Evolutionary conservation across 2,329 filamentous ascomycete genomes (phyloP).

Genomic region (Podosphaera aphanis): DNA sequence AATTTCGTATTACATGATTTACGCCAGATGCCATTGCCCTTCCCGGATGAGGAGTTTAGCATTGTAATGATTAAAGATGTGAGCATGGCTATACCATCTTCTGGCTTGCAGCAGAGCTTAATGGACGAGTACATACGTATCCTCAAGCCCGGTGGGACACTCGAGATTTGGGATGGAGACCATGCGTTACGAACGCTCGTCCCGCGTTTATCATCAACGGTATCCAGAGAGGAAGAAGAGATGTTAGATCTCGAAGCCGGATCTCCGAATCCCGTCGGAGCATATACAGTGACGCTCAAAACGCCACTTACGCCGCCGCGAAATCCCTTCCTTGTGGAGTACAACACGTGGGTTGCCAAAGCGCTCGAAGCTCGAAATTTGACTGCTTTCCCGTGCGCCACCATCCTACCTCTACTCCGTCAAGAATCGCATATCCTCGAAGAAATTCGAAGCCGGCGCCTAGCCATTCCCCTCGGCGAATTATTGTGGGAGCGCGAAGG

Average conservation of each 20-base stretch:
- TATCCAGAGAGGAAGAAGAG: slow-evolving; percentile 15
- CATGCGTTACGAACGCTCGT: slow-evolving; percentile 62
- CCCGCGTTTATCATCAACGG: slow-evolving; percentile 37
- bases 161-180: slow-evolving; percentile 84
- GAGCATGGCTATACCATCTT: slow-evolving; percentile 38
- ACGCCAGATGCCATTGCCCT: slow-evolving; percentile 51
- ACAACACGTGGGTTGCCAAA: slow-evolving; percentile 60
- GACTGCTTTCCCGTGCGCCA: slow-evolving; percentile 52
- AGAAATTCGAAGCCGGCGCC: slow-evolving; percentile 46
- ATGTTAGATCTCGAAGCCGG: slow-evolving; percentile 33
- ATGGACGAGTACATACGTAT: slow-evolving; percentile 57
- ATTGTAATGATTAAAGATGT: slow-evolving; percentile 75
- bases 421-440: slow-evolving; percentile 53
- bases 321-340: slow-evolving; percentile 62
- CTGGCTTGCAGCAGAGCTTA: slow-evolving; percentile 27
- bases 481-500: slow-evolving; percentile 70
- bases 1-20: slow-evolving; percentile 74
- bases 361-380: slow-evolving; percentile 51
- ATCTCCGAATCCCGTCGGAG: slow-evolving; percentile 44
- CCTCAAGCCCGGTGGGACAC: slow-evolving; percentile 49
- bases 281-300: slow-evolving; percentile 61
- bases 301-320: slow-evolving; percentile 61
- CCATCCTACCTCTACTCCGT: slow-evolving; percentile 52
- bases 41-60: slow-evolving; percentile 60
- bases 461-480: slow-evolving; percentile 72